These are phyloP conservation scores for Yarrowia yakushimensis DNA, from an alignment of 805 yeast species.

Conservation along the genomic window DNA sequence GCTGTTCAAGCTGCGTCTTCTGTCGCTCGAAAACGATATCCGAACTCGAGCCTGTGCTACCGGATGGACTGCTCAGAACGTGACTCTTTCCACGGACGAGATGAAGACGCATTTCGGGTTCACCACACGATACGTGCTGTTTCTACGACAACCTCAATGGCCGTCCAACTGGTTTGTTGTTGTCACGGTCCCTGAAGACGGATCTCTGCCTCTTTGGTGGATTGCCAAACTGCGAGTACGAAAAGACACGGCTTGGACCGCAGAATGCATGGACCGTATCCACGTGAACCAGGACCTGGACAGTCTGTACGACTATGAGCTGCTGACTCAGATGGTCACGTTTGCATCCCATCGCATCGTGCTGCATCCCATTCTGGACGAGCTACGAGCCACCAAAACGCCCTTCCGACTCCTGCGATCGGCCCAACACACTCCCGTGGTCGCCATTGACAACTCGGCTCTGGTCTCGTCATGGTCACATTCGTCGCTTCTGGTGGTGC, in stretches of 20 bases:
- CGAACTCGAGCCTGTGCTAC: conserved; percentile 57
- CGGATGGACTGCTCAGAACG: conserved; percentile 64
- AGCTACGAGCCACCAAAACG: conserved; percentile 29
- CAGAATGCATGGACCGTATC: conserved; percentile 32
- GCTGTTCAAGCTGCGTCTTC: conserved; percentile 48
- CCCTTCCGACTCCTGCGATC: conserved; percentile 4
- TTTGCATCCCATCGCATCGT: conserved; percentile 34
- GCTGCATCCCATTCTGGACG: conserved; percentile 35
- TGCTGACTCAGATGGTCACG: conserved; percentile 32
- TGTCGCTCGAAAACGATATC: conserved; percentile 50
- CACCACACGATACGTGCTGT: conserved; percentile 31
- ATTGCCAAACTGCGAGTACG: conserved; percentile 38
- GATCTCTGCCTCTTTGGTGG: conserved; percentile 34
- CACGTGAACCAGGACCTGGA: conserved; percentile 27
- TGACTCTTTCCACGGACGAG: conserved; percentile 51
- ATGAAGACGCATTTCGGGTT: conserved; percentile 36
- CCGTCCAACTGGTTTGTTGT: conserved; percentile 43
- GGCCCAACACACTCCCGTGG: neutral
- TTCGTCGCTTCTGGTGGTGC: neutral
- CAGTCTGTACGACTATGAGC: conserved; percentile 34
- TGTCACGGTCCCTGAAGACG: conserved; percentile 35
- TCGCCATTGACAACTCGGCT: conserved; percentile 5
- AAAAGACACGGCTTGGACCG: conserved; percentile 32
- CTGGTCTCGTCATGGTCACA: conserved; percentile 10
- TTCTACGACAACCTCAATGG: conserved; percentile 40